Evolutionary conservation across 1,284 basidiomycete species (phyloP).

Genomic region (Moesziomyces parantarcticus): DNA sequence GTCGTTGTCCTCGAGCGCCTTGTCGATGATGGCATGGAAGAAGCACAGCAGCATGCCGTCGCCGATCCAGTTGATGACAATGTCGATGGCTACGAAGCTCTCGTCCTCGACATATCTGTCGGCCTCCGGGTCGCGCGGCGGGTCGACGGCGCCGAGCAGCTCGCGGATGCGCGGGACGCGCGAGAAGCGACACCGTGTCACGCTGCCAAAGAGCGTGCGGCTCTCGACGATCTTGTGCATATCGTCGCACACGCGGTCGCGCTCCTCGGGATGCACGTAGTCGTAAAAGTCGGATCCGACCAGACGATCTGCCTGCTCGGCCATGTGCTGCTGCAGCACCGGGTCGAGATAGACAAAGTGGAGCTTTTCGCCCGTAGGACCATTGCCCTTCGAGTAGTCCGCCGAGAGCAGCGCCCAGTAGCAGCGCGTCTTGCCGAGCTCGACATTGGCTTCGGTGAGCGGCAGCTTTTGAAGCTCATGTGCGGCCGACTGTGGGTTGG

Average conservation of each 20-base stretch:
- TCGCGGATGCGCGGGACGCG: constrained; percentile 70
- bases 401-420: constrained; percentile 57
- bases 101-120: constrained; percentile 79
- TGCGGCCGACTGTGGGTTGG: neutral
- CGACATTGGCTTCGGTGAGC: constrained; percentile 14
- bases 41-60: constrained; percentile 92
- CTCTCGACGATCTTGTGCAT: constrained; percentile 81
- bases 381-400: constrained; percentile 20
- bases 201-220: constrained; percentile 86
- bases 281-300: constrained; percentile 81
- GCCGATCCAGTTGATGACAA: constrained; percentile 94
- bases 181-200: constrained; percentile 78
- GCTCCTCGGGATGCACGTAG: constrained; percentile 91
- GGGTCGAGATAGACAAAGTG: constrained; percentile 90
- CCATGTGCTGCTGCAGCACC: constrained; percentile 80
- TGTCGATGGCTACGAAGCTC: constrained; percentile 86
- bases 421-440: constrained; percentile 45
- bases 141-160: constrained; percentile 69
- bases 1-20: constrained; percentile 81
- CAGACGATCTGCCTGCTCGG: constrained; percentile 76
- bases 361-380: constrained; percentile 71
- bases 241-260: constrained; percentile 71
- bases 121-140: constrained; percentile 71
- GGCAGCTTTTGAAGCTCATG: constrained; percentile 10
- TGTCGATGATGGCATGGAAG: constrained; percentile 83